phyloP scores from a whole-genome alignment of 306 rosid genomes.

The Sicyos edulis region DNA sequence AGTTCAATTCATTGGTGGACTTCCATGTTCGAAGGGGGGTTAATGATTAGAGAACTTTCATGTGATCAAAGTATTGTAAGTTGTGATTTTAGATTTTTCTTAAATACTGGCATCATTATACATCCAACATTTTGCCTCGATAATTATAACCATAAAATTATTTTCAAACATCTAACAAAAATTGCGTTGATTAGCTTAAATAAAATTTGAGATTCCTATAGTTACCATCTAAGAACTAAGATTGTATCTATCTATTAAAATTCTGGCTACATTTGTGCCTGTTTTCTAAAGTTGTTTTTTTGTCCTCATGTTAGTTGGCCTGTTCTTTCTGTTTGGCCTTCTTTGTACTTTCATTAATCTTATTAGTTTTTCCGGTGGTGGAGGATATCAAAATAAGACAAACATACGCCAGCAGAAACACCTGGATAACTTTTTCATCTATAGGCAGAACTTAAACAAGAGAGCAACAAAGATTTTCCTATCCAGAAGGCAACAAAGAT shows the following conservation, averaged over 20 bases:
- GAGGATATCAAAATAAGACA: background rate
- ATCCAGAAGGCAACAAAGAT: background rate
- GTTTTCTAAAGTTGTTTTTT: background rate
- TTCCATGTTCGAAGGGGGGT: constrained; percentile 1
- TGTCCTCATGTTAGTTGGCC: background rate
- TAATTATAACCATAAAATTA: background rate
- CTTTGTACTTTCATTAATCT: constrained; percentile 1
- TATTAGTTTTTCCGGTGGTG: constrained; percentile 8
- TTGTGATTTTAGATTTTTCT: background rate
- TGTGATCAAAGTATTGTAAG: background rate
- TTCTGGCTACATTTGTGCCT: too few relatives aligned
- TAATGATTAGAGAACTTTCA: background rate
- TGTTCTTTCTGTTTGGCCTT: background rate
- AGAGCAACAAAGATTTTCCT: background rate
- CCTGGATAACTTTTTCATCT: background rate
- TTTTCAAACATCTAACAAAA: background rate
- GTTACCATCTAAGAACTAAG: background rate
- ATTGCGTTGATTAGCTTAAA: background rate
- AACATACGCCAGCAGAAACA: background rate
- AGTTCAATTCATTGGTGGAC: constrained; percentile 1
- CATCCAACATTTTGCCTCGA: background rate
- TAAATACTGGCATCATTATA: background rate
- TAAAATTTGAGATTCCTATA: constrained; percentile 7
- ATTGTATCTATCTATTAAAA: background rate
- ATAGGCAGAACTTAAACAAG: background rate